Evolutionary conservation across 2,329 filamentous ascomycete species (phyloP).

Genomic region (Akanthomyces lecanii): DNA sequence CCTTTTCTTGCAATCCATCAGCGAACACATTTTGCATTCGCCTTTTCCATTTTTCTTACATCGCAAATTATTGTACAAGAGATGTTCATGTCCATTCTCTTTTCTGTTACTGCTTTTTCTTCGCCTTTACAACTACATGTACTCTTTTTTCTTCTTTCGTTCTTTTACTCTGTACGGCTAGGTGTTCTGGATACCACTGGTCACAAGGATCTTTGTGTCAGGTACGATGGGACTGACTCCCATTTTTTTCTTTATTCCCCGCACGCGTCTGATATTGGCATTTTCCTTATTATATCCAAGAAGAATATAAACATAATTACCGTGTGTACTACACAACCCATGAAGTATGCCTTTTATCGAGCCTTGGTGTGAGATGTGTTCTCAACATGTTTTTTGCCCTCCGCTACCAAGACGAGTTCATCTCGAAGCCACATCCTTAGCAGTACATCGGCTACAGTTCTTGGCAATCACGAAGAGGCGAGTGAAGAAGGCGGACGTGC

Average conservation of each 20-base stretch:
- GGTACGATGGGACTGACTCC: constrained; percentile 1
- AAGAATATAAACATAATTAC: constrained; percentile 1
- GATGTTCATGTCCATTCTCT: constrained; percentile 14
- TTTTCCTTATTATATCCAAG: background rate
- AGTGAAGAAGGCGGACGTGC: too few species aligned
- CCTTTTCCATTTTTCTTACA: constrained; percentile 9
- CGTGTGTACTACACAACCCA: background rate
- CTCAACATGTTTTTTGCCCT: too few species aligned
- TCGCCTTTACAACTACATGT: constrained; percentile 15
- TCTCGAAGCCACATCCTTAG: background rate
- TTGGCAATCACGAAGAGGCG: background rate
- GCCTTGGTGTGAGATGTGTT: too few species aligned
- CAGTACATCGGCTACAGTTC: background rate
- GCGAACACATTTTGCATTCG: background rate
- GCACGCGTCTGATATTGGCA: background rate
- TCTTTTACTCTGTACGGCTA: constrained; percentile 25
- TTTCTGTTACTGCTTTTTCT: constrained; percentile 4
- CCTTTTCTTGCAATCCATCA: background rate
- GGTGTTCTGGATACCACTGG: constrained; percentile 35
- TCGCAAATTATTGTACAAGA: background rate
- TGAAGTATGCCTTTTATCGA: too few species aligned
- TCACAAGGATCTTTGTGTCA: constrained; percentile 4
- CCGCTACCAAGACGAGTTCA: too few species aligned
- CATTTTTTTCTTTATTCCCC: background rate
- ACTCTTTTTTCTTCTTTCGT: constrained; percentile 18